A percentile compares a stretch with the other conserved stretches of the same genome.
Conservation (phyloP, 768 basidiomycete species). For the Rhodotorula taiwanensis region DNA sequence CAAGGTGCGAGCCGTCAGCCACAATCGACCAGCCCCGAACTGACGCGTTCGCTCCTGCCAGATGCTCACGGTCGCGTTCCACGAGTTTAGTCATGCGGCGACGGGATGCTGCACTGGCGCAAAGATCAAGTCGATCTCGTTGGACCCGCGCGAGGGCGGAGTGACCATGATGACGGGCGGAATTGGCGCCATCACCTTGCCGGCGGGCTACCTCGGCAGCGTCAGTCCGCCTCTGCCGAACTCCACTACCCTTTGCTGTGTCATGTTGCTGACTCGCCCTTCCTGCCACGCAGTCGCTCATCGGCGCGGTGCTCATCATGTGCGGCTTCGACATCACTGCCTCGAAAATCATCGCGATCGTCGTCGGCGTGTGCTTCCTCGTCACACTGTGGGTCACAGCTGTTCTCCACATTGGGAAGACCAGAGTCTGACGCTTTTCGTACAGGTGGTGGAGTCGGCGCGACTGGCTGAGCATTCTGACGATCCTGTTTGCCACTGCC, state of each 20-base stretch:
- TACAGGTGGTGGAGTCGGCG: not conserved
- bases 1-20: not conserved
- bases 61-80: conserved; percentile 18
- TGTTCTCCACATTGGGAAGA: conserved; percentile 54
- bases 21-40: too few relatives aligned
- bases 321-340: conserved; percentile 69
- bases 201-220: conserved; percentile 47
- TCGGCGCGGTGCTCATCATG: conserved; percentile 77
- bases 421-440: not conserved
- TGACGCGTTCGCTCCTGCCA: not conserved
- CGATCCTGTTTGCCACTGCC: conserved; percentile 71
- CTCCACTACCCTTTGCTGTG: not conserved
- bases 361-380: conserved; percentile 75
- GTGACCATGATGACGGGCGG: conserved; percentile 77
- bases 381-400: conserved; percentile 61
- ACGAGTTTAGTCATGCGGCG: conserved; percentile 31
- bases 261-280: not conserved
- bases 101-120: conserved; percentile 32
- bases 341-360: conserved; percentile 72
- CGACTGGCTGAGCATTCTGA: conserved; percentile 61
- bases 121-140: conserved; percentile 34
- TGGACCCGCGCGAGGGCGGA: conserved; percentile 58
- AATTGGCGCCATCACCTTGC: conserved; percentile 45
- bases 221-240: conserved; percentile 45
- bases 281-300: conserved; percentile 47